These are phyloP conservation scores for Phytophthora sojae DNA, from an alignment of 352 stramenopile genomes.

Conservation along the genomic window DNA sequence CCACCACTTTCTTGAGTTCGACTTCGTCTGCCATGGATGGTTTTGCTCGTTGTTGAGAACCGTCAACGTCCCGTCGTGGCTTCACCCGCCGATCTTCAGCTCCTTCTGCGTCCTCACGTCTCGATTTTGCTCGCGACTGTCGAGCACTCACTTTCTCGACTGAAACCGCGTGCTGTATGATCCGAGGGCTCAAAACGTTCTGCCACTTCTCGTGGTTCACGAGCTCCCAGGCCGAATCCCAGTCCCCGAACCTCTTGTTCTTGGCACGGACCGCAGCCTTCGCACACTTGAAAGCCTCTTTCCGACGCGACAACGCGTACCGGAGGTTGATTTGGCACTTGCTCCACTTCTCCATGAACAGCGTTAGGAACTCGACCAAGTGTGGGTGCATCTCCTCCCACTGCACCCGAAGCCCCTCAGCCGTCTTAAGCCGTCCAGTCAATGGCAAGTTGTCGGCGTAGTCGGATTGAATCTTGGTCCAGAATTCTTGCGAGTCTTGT, in stretches of 20 bases:
- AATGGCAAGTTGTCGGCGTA: not conserved
- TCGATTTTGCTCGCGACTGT: no score
- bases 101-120: no score
- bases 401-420: not conserved
- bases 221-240: constrained; percentile 2
- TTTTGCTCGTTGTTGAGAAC: not conserved
- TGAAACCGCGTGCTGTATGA: no score
- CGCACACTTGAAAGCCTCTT: constrained; percentile 3
- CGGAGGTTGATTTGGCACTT: not conserved
- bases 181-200: no score
- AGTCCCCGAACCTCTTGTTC: constrained; percentile 11
- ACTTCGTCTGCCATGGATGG: not conserved
- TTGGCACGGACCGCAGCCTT: constrained; percentile 1
- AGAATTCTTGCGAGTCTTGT: not conserved
- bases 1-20: not conserved
- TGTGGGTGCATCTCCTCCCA: not conserved
- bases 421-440: not conserved
- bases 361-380: not conserved
- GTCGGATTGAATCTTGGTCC: not conserved
- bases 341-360: not conserved
- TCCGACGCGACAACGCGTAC: not conserved
- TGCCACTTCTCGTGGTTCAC: constrained; percentile 7
- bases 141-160: no score
- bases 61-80: not conserved
- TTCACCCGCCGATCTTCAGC: no score